Conservation (phyloP, 1,139 yeast genomes). For the Meyerozyma sp. region DNA sequence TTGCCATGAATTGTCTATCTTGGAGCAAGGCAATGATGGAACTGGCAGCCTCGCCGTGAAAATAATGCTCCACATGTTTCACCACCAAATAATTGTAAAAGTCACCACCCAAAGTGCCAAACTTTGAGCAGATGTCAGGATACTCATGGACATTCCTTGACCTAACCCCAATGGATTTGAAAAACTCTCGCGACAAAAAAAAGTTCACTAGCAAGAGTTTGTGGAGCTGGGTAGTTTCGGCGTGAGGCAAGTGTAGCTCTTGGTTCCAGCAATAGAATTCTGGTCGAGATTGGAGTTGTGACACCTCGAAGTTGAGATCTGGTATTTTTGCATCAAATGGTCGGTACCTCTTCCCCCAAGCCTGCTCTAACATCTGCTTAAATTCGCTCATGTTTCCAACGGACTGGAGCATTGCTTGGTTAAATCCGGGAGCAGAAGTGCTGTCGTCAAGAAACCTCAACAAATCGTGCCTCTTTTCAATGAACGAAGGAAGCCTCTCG, state of each 20-base stretch:
- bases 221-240: conserved; percentile 5
- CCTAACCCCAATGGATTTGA: conserved; percentile 5
- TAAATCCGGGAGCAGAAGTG: background rate
- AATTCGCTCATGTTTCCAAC: background rate
- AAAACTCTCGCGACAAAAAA: conserved; percentile 12
- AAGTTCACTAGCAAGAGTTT: conserved; percentile 13
- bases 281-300: background rate
- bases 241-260: background rate
- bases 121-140: conserved; percentile 10
- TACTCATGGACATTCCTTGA: conserved; percentile 4
- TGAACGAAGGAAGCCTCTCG: background rate
- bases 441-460: background rate
- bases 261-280: background rate
- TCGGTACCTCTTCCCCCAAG: background rate
- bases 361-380: background rate
- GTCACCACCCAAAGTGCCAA: conserved; percentile 14
- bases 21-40: conserved; percentile 5
- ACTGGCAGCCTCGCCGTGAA: background rate
- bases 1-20: conserved; percentile 15
- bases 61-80: conserved; percentile 3
- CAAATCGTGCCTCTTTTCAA: background rate
- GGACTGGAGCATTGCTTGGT: background rate
- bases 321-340: background rate
- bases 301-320: background rate
- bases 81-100: conserved; percentile 11